A percentile compares a stretch with the other conserved stretches of the same genome.
Conservation (phyloP, 495 filamentous ascomycete genomes). For the Lasiosphaeriaceae sp. region DNA sequence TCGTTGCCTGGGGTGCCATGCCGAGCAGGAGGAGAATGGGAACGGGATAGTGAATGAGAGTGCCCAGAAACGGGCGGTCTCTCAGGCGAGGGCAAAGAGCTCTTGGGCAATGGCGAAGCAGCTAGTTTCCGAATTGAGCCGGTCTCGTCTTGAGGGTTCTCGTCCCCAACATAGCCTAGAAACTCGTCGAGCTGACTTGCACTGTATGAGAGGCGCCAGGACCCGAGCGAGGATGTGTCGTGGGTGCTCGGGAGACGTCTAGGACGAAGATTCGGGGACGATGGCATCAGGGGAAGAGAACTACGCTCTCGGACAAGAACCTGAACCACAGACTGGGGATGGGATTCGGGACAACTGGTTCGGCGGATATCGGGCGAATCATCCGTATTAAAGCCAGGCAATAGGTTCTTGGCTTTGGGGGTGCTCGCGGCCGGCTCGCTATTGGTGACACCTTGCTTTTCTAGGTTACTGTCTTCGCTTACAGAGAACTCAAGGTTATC, state of each 20-base stretch:
- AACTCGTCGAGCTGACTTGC: slow-evolving; percentile 29
- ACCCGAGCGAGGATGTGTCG: slow-evolving; percentile 32
- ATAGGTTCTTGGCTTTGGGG: not conserved
- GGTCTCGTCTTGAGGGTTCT: slow-evolving; percentile 5
- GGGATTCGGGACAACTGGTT: slow-evolving; percentile 22
- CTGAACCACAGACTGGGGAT: slow-evolving; percentile 6
- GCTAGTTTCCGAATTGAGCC: slow-evolving; percentile 1
- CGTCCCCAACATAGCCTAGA: slow-evolving; percentile 8
- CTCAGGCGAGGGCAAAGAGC: not conserved
- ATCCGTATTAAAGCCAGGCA: slow-evolving; percentile 6
- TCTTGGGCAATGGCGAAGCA: slow-evolving; percentile 6
- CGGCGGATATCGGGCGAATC: slow-evolving; percentile 11
- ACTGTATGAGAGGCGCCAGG: slow-evolving; percentile 38
- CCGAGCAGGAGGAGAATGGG: slow-evolving; percentile 15
- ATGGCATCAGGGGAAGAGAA: slow-evolving; percentile 25
- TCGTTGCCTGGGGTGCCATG: slow-evolving; percentile 14
- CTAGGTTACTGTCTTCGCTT: slow-evolving; percentile 5
- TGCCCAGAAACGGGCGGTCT: slow-evolving; percentile 4
- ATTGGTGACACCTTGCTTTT: slow-evolving; percentile 4
- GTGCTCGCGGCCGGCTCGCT: not conserved
- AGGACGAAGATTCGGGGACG: slow-evolving; percentile 30
- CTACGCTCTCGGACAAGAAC: slow-evolving; percentile 8
- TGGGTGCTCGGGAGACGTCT: slow-evolving; percentile 23
- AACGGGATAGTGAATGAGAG: slow-evolving; percentile 13
- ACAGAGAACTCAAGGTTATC: slow-evolving; percentile 41